Evolutionary conservation across 257 asterid genomes (phyloP), one percentile per base, ranked within the genome.

Genomic region (Plantago major): DNA sequence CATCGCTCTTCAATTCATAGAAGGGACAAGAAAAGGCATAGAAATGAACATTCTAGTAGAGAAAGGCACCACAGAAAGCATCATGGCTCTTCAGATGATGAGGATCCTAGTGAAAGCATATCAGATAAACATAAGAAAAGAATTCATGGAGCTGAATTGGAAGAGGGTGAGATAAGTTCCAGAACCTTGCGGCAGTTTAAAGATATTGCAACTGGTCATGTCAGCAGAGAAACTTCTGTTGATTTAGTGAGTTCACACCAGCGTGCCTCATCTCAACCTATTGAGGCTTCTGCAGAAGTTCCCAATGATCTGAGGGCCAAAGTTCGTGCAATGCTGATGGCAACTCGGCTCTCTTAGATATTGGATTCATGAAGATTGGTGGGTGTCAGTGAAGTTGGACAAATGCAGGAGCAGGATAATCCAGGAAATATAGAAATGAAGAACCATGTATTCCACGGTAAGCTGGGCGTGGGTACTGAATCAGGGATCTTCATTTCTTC

Each of bases 231-330:
- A 71, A 63, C 79, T 65, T 71, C 81, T 0, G 72, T 67, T 6
- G 84, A 70, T 1, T 62, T 49, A 26, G 42, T 15, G 11, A 68
- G 68, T 67, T 40, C 78, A 16, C 68, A 30, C 11, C 75, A 64
- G 50, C 66, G 73, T 62, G 79, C 79, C 45, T 49, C 85, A 8
- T 75, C 95, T 62, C 84, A 72, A 52, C 82, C 82, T 13, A 62
- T 77, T 7, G 89, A 77, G 45, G 33, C 71, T n/a, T 53, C 73
- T 11, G 62, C 80, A 10, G 83, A 81, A 14, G 79, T 89, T 47
- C 81, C 95, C 11, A 88, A 80, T 69, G 96, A 90, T 69, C 78
- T 87, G 46, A 79, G 95, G 76, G 97, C 96, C 69, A 90, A 90
- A 76, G 82, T 90, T 28, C 78, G 85, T 13, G 85, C 82, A 11